Evolutionary conservation across 2,329 filamentous ascomycete species (phyloP).

Genomic region (Aspergillus tamarii): DNA sequence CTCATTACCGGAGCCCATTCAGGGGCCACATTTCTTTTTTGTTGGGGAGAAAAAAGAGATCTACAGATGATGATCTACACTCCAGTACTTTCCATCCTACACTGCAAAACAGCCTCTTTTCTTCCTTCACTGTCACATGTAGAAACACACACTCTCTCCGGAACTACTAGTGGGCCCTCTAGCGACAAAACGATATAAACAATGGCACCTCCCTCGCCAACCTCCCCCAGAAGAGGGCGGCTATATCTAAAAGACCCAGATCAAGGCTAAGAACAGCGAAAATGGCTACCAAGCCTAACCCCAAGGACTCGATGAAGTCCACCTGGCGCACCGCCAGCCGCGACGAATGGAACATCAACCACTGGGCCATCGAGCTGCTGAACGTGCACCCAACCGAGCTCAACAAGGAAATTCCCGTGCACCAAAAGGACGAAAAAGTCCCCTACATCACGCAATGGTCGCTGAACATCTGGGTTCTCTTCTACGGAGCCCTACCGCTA

Average conservation of each 20-base stretch:
- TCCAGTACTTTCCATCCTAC: not conserved
- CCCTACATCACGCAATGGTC: conserved; percentile 16
- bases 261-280: not conserved
- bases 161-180: not conserved
- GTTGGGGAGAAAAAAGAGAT: not conserved
- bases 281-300: conserved; percentile 25
- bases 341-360: conserved; percentile 27
- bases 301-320: conserved; percentile 37
- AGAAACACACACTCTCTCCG: not conserved
- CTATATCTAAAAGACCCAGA: not conserved
- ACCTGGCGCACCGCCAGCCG: conserved; percentile 32
- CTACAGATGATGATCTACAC: not conserved
- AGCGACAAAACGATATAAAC: not conserved
- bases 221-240: not conserved
- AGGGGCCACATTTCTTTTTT: not conserved
- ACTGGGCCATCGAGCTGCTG: conserved; percentile 29
- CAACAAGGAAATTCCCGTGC: conserved; percentile 23
- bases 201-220: not conserved
- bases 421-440: conserved; percentile 6
- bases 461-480: conserved; percentile 9
- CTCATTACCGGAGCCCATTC: not conserved
- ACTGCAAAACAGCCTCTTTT: not conserved
- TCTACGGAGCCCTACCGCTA: conserved; percentile 9
- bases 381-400: conserved; percentile 30
- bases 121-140: not conserved